These are phyloP conservation scores for Pleurotus djamor DNA, from an alignment of 768 basidiomycete species.

Conservation along the genomic window DNA sequence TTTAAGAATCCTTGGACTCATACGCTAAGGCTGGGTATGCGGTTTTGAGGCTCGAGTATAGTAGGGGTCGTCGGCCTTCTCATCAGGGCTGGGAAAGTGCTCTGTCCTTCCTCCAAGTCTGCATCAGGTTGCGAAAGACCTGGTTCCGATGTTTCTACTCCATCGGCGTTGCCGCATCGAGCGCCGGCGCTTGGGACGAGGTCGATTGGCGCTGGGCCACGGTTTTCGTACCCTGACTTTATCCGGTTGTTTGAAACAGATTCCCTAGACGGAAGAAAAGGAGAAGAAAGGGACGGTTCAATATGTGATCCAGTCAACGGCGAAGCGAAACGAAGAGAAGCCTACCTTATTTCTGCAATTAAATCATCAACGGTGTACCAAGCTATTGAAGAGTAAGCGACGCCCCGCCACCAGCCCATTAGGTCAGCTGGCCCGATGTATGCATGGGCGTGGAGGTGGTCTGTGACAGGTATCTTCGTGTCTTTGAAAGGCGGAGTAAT, in stretches of 20 bases:
- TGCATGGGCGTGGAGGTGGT: slow-evolving; percentile 78
- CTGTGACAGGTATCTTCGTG: slow-evolving; percentile 74
- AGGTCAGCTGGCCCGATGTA: slow-evolving; percentile 64
- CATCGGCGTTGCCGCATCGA: slow-evolving; percentile 61
- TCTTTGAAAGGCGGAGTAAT: slow-evolving; percentile 79
- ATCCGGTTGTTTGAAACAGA: slow-evolving; percentile 80
- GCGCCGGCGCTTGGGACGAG: slow-evolving; percentile 70
- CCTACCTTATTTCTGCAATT: slow-evolving; percentile 77
- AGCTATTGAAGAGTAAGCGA: slow-evolving; percentile 65
- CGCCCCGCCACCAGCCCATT: slow-evolving; percentile 70
- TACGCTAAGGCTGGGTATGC: slow-evolving; percentile 39
- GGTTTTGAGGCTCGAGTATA: slow-evolving; percentile 30
- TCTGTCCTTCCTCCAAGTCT: slow-evolving; percentile 41
- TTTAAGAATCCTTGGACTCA: slow-evolving; percentile 14
- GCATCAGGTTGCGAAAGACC: slow-evolving; percentile 40
- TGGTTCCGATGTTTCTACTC: slow-evolving; percentile 56
- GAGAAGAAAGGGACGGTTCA: slow-evolving; percentile 13
- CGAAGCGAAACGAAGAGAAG: slow-evolving; percentile 14
- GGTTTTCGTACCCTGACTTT: slow-evolving; percentile 70
- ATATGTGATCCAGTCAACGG: not conserved
- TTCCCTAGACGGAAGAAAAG: slow-evolving; percentile 43
- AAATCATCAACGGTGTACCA: slow-evolving; percentile 80
- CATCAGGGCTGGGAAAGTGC: slow-evolving; percentile 20
- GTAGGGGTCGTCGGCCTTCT: slow-evolving; percentile 22
- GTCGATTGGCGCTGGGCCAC: slow-evolving; percentile 66